Base-by-base conservation (phyloP, 139 green algal species). In the Zygnema circumcarinatum region DNA sequence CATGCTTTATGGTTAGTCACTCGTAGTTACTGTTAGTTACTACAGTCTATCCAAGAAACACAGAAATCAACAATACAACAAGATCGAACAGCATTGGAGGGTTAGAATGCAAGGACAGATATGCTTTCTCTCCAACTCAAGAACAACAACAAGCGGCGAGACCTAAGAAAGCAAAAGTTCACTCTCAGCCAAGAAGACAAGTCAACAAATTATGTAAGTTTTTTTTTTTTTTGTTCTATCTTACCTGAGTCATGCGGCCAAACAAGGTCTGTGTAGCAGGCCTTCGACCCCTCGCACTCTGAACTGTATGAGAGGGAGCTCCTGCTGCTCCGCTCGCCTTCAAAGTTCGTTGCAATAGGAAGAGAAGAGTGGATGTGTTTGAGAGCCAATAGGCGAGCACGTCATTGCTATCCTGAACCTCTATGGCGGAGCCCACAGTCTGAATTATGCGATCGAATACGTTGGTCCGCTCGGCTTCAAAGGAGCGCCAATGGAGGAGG, bases 381-480 rank as follows among this genome's bases (percentile, higher is more conserved):
- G 93, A 94, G 0, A 99, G 93, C 95, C 97, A 99, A 94, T 98
- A 99, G 42, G 94, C 86, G 2, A 99, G 93, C 85, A 90, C 92
- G 22, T 88, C 92, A 72, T 92, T 94, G 85, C 86, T 94, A 52
- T 98, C 96, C 80, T 96, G 93, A 42, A 29, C 52, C n/a, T 93
- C 92, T 67, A 95, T 92, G 87, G 96, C 94, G 1, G 80, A 84
- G 72, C 94, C 94, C 76, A 98, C 97, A n/a, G 94, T 92, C 32
- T 93, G 89, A 76, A 98, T 98, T 93, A 99, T 98, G 47, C 83
- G 85, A 90, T 99, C 97, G 88, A 99, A 99, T 22, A 99, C 89
- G 36, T 92, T 92, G 25, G 96, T 99, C 85, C 96, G 94, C 91
- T 99, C 97, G 0, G 94, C 94, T 92, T 96, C 93, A 88, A 98